Evolutionary conservation across 495 filamentous ascomycete species (phyloP).

Genomic region (Talaromyces adpressus): DNA sequence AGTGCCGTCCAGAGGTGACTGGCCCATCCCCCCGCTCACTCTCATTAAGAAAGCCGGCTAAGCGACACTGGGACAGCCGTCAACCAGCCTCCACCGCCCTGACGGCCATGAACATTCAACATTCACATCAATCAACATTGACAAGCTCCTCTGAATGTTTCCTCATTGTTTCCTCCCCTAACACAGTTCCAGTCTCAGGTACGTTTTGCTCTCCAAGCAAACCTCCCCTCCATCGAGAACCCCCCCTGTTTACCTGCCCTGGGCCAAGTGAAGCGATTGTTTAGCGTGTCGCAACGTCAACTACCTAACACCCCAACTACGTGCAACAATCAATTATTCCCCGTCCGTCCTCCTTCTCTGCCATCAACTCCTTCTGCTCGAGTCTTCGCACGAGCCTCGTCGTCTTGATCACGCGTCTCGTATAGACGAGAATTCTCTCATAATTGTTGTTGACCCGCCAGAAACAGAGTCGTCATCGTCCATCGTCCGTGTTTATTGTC

Average conservation of each 20-base stretch:
- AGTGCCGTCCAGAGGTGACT: background rate
- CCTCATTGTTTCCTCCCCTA: background rate
- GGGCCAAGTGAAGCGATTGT: background rate
- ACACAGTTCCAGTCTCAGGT: background rate
- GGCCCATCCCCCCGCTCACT: conserved; percentile 25
- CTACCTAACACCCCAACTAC: background rate
- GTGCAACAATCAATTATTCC: background rate
- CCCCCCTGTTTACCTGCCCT: background rate
- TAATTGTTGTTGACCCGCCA: background rate
- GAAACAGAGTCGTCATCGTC: background rate
- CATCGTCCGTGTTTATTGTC: conserved; percentile 9
- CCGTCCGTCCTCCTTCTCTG: background rate
- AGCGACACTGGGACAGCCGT: conserved; percentile 33
- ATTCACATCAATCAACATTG: background rate
- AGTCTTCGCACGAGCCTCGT: background rate
- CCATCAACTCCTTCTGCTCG: background rate
- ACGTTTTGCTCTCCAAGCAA: background rate
- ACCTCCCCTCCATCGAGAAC: background rate
- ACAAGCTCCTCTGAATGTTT: background rate
- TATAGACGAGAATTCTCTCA: background rate
- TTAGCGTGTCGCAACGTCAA: conserved; percentile 3
- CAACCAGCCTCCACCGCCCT: conserved; percentile 11
- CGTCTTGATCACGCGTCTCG: background rate
- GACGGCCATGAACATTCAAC: background rate
- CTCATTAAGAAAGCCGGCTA: conserved; percentile 24